phyloP scores from a whole-genome alignment of 2,329 filamentous ascomycete species.

The Penicillium psychrosexuale region DNA sequence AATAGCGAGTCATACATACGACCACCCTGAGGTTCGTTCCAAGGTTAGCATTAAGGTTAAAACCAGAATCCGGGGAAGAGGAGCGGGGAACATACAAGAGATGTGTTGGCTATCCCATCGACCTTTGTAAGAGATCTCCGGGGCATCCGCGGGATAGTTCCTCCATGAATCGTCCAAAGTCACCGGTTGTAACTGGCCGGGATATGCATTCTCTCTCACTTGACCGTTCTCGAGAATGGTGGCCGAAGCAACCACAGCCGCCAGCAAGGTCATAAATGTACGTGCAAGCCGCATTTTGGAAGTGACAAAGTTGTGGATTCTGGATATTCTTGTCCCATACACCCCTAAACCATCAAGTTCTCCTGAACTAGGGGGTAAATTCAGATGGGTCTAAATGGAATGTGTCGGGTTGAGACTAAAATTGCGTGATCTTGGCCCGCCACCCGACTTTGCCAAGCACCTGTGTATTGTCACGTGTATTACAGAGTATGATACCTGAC shows the following conservation, averaged over 20 bases:
- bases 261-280: slow-evolving; percentile 5
- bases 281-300: slow-evolving; percentile 18
- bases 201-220: slow-evolving; percentile 37
- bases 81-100: slow-evolving; percentile 43
- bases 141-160: slow-evolving; percentile 51
- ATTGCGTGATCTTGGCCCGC: slow-evolving; percentile 8
- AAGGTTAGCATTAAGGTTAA: slow-evolving; percentile 11
- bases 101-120: slow-evolving; percentile 60
- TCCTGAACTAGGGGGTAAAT: slow-evolving; percentile 2
- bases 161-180: slow-evolving; percentile 39
- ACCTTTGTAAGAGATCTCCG: slow-evolving; percentile 60
- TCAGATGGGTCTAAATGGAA: background rate
- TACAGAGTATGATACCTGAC: background rate
- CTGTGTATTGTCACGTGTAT: background rate
- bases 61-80: background rate
- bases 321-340: background rate
- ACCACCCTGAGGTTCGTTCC: slow-evolving; percentile 46
- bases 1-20: slow-evolving; percentile 41
- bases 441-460: background rate
- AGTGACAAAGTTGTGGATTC: background rate
- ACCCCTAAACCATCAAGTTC: background rate
- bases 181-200: slow-evolving; percentile 35
- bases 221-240: slow-evolving; percentile 47
- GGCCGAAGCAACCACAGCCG: slow-evolving; percentile 26
- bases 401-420: background rate